A percentile compares a stretch with the other conserved stretches of the same genome.
phyloP scores from a whole-genome alignment of 345 rosid genomes.

The Firmiana major region DNA sequence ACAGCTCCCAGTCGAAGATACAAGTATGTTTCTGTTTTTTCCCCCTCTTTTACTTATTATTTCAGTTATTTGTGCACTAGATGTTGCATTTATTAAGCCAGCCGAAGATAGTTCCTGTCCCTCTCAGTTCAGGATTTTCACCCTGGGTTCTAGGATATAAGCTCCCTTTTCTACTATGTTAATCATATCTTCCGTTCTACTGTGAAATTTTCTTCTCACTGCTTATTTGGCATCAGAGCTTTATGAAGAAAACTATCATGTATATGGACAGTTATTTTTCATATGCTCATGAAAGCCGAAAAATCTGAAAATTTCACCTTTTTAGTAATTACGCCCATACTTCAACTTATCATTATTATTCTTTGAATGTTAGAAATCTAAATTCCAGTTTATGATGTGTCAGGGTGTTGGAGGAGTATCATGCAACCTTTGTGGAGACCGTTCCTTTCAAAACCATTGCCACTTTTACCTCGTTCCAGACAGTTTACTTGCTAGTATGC shows the following conservation, averaged over 20 bases:
- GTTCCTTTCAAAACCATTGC: constrained; percentile 68
- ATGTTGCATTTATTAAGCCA: background rate
- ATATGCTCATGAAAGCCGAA: background rate
- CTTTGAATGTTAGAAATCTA: background rate
- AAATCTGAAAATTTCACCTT: no score
- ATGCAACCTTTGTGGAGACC: constrained; percentile 59
- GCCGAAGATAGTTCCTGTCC: background rate
- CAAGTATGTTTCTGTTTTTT: constrained; percentile 49
- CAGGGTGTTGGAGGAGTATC: constrained; percentile 61
- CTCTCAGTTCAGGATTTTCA: background rate
- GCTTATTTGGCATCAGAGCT: background rate
- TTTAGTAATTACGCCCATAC: background rate
- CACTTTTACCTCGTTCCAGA: constrained; percentile 62
- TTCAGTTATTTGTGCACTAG: background rate
- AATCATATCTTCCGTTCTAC: background rate
- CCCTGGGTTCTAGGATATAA: background rate
- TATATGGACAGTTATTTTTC: background rate
- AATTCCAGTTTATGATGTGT: constrained; percentile 12
- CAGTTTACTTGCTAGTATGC: constrained; percentile 54
- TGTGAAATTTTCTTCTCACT: background rate
- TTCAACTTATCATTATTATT: background rate
- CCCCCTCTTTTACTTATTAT: background rate
- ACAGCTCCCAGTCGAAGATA: constrained; percentile 88
- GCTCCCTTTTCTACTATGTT: constrained; percentile 1
- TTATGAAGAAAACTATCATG: background rate